These are phyloP conservation scores for Saccharomycopsis oosterbeekiorum DNA, from an alignment of 805 yeast genomes.

Conservation along the genomic window DNA sequence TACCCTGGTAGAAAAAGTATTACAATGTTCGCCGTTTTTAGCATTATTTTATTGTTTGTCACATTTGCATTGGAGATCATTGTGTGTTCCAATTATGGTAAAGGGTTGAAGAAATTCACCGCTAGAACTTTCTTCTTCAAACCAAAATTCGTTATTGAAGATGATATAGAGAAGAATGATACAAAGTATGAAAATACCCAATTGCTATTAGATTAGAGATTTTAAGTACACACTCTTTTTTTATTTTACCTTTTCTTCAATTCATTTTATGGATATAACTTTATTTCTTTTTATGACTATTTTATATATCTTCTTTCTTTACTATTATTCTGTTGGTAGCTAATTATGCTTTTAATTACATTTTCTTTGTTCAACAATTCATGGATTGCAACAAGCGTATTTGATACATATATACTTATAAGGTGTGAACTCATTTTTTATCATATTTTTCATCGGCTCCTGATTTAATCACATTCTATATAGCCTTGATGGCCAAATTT, in stretches of 20 bases:
- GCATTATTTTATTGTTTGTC: constrained; percentile 24
- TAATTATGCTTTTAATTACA: too few relatives aligned
- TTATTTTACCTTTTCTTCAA: neutral
- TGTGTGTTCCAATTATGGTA: constrained; percentile 12
- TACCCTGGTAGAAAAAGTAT: constrained; percentile 34
- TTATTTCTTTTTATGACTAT: neutral
- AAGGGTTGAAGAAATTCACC: constrained; percentile 14
- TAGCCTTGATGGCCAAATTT: constrained; percentile 40
- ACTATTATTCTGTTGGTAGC: too few relatives aligned
- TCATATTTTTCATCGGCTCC: constrained; percentile 35
- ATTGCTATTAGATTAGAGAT: neutral
- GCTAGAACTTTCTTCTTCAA: neutral
- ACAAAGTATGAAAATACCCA: neutral
- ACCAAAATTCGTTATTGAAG: neutral
- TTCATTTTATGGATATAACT: neutral
- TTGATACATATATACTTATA: neutral
- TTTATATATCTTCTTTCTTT: too few relatives aligned
- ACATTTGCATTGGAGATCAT: constrained; percentile 6
- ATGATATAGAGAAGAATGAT: neutral
- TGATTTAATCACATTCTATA: constrained; percentile 42
- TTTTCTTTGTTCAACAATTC: too few relatives aligned
- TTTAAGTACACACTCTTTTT: neutral
- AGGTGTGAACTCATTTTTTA: neutral
- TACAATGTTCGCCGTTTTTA: constrained; percentile 29
- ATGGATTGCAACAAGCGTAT: neutral